These are phyloP conservation scores for Termitomyces sp. DNA, from an alignment of 768 basidiomycete genomes.

Conservation along the genomic window DNA sequence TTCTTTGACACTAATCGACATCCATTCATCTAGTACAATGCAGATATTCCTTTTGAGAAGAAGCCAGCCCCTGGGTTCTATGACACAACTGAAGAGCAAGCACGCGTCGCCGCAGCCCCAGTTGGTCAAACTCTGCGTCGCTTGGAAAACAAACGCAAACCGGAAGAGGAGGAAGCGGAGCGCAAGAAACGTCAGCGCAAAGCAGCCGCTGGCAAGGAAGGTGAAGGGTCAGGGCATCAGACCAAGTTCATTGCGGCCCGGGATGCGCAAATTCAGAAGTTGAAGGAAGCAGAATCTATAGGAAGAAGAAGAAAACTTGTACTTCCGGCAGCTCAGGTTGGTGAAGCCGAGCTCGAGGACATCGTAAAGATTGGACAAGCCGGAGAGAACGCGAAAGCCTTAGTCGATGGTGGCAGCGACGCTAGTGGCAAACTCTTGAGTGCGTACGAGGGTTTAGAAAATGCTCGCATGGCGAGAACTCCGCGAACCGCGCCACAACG, in stretches of 20 bases:
- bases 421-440: conserved; percentile 84
- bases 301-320: conserved; percentile 80
- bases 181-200: conserved; percentile 85
- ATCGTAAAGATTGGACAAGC: conserved; percentile 98
- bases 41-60: conserved; percentile 99
- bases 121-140: conserved; percentile 88
- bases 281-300: conserved; percentile 97
- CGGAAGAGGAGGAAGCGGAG: conserved; percentile 92
- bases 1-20: conserved; percentile 5
- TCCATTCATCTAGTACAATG: conserved; percentile 71
- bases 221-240: conserved; percentile 58
- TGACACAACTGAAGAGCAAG: conserved; percentile 92
- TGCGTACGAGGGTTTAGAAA: conserved; percentile 88
- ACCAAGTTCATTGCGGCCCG: conserved; percentile 96
- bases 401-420: conserved; percentile 80
- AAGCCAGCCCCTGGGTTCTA: conserved; percentile 95
- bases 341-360: conserved; percentile 92
- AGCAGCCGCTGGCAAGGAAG: conserved; percentile 57
- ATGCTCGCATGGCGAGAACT: conserved; percentile 89
- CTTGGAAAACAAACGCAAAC: conserved; percentile 94
- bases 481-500: conserved; percentile 93
- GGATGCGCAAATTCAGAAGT: conserved; percentile 95
- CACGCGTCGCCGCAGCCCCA: conserved; percentile 80
- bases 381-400: conserved; percentile 81
- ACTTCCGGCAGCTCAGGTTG: conserved; percentile 88